These are phyloP conservation scores for Botrytis hyacinthi DNA, from an alignment of 2,329 filamentous ascomycete genomes.

Conservation along the genomic window DNA sequence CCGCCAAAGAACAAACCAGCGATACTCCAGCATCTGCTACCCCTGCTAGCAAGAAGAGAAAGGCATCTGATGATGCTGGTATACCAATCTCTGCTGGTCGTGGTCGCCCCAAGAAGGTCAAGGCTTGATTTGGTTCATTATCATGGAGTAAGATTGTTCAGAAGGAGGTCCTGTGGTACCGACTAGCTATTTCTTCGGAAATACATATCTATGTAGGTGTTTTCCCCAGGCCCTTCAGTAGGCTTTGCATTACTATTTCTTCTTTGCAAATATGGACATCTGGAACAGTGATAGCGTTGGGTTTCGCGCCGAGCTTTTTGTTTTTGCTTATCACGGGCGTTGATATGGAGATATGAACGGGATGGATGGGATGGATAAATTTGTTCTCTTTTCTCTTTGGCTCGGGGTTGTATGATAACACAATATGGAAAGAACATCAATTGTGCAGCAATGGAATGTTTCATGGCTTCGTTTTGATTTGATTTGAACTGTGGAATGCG, in stretches of 20 bases:
- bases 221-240: not conserved
- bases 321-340: slow-evolving; percentile 4
- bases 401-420: not conserved
- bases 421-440: not conserved
- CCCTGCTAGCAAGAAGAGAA: slow-evolving; percentile 21
- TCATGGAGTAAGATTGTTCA: not conserved
- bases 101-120: slow-evolving; percentile 19
- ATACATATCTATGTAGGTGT: not conserved
- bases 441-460: not conserved
- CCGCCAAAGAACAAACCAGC: not conserved
- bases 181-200: not conserved
- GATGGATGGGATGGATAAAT: slow-evolving; percentile 1
- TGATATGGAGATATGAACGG: not conserved
- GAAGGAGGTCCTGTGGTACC: not conserved
- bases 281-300: not conserved
- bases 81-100: slow-evolving; percentile 14
- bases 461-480: not conserved
- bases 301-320: not conserved
- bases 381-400: slow-evolving; percentile 4
- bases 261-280: not conserved
- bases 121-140: slow-evolving; percentile 2
- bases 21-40: slow-evolving; percentile 3
- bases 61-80: slow-evolving; percentile 11
- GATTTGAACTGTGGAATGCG: not conserved
- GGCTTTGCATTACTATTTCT: not conserved